These are phyloP conservation scores for Hypoxylon lienhwacheense DNA, from an alignment of 495 filamentous ascomycete genomes.

Conservation along the genomic window DNA sequence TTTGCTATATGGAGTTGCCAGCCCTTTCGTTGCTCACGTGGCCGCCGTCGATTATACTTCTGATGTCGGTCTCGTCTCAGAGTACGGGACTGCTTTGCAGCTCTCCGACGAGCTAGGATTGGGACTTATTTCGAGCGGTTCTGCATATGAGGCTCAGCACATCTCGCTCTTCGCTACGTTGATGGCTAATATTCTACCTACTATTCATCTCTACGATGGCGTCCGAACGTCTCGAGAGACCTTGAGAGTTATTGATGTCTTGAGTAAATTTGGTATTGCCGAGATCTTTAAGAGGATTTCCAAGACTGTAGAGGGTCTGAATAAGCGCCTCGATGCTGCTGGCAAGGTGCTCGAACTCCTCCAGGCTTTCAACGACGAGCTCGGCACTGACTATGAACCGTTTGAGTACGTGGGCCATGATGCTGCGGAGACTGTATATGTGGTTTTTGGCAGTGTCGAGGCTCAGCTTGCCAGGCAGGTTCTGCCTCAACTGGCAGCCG, in stretches of 20 bases:
- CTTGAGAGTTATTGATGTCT: slow-evolving; percentile 78
- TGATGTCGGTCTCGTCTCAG: slow-evolving; percentile 70
- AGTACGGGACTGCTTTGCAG: slow-evolving; percentile 79
- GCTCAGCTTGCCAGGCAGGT: slow-evolving; percentile 83
- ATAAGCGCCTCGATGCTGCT: slow-evolving; percentile 72
- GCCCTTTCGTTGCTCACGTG: slow-evolving; percentile 88
- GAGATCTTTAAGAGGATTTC: slow-evolving; percentile 69
- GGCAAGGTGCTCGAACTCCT: slow-evolving; percentile 75
- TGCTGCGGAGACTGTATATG: slow-evolving; percentile 73
- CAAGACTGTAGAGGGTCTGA: slow-evolving; percentile 59
- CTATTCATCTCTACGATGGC: slow-evolving; percentile 91
- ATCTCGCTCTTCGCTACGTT: slow-evolving; percentile 90
- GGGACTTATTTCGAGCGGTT: slow-evolving; percentile 80
- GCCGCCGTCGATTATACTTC: slow-evolving; percentile 89
- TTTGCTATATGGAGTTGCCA: slow-evolving; percentile 83
- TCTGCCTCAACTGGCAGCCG: slow-evolving; percentile 67
- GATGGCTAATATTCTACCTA: slow-evolving; percentile 75
- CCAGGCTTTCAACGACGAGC: slow-evolving; percentile 82
- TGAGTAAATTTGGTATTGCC: slow-evolving; percentile 71
- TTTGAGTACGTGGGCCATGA: slow-evolving; percentile 95
- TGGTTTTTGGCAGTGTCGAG: slow-evolving; percentile 91
- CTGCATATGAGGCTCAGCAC: slow-evolving; percentile 88
- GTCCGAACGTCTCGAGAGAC: slow-evolving; percentile 84
- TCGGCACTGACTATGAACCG: slow-evolving; percentile 86
- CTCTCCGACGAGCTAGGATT: slow-evolving; percentile 91